These are phyloP conservation scores for Wallacemonas sp. DNA, from an alignment of 208 protist genomes.

Conservation along the genomic window DNA sequence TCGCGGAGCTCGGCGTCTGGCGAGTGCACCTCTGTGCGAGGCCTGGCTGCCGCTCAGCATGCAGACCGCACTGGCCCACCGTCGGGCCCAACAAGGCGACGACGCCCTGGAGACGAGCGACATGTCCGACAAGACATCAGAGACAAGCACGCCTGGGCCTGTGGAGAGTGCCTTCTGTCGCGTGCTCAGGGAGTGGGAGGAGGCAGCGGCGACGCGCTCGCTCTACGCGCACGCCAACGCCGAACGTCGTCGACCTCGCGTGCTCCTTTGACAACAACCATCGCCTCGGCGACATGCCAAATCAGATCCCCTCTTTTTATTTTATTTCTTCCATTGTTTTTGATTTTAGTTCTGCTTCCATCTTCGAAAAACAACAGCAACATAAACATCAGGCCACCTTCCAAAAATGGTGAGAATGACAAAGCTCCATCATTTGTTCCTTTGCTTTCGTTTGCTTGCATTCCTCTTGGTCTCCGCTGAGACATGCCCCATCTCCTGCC, in stretches of 20 bases:
- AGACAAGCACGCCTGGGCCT: background rate
- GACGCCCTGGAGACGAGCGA: too few relatives aligned
- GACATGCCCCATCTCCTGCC: too few relatives aligned
- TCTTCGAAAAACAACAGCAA: background rate
- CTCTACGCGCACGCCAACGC: slow-evolving; percentile 3
- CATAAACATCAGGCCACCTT: background rate
- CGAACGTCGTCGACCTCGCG: background rate
- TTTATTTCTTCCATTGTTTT: slow-evolving; percentile 21
- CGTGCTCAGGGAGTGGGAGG: background rate
- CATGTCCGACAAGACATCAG: background rate
- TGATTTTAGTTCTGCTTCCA: slow-evolving; percentile 19
- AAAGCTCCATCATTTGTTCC: too few relatives aligned
- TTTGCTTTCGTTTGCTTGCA: too few relatives aligned
- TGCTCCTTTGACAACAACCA: background rate
- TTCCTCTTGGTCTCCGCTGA: too few relatives aligned
- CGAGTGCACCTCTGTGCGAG: too few relatives aligned
- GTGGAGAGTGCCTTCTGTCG: slow-evolving; percentile 1
- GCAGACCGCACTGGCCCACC: background rate
- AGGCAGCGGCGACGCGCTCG: background rate
- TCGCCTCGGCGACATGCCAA: background rate
- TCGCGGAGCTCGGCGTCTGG: background rate
- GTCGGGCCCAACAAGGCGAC: background rate
- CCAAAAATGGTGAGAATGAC: too few relatives aligned
- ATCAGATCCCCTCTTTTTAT: slow-evolving; percentile 4
- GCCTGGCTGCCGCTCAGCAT: background rate